A percentile compares a stretch with the other conserved stretches of the same genome.
Conservation (phyloP, 495 filamentous ascomycete genomes). For the Halenospora varia region DNA sequence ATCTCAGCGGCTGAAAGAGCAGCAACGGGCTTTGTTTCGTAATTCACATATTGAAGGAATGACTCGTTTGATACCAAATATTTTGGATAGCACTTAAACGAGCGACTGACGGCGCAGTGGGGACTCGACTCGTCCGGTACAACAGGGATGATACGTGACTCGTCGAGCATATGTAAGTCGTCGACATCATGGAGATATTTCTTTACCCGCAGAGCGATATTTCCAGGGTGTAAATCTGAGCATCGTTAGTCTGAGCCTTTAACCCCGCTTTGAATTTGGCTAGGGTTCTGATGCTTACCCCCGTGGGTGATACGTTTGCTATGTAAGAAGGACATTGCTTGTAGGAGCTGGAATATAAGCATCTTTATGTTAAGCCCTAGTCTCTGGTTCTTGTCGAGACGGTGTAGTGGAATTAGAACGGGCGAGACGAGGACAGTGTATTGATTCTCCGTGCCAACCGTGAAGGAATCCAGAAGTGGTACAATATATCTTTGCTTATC, state of each 20-base stretch:
- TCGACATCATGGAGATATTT: not conserved
- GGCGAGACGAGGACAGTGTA: not conserved
- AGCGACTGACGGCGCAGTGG: too few relatives aligned
- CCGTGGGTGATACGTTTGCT: not conserved
- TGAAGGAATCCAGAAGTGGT: not conserved
- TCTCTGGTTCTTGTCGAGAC: not conserved
- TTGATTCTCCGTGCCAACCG: not conserved
- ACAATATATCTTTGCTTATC: not conserved
- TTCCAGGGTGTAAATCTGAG: not conserved
- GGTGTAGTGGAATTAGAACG: not conserved
- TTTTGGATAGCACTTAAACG: not conserved
- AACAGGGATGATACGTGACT: not conserved
- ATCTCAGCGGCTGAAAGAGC: not conserved
- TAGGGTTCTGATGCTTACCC: not conserved
- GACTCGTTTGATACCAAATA: not conserved
- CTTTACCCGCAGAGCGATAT: not conserved
- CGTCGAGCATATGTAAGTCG: not conserved
- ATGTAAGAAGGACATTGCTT: not conserved
- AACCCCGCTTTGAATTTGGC: not conserved
- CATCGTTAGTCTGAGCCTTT: not conserved
- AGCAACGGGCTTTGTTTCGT: not conserved
- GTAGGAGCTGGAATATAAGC: not conserved
- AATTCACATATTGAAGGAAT: not conserved
- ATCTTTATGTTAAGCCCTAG: not conserved
- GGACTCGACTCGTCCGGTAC: not conserved